phyloP scores from a whole-genome alignment of 768 basidiomycete species.

The Phallus indusiatus region DNA sequence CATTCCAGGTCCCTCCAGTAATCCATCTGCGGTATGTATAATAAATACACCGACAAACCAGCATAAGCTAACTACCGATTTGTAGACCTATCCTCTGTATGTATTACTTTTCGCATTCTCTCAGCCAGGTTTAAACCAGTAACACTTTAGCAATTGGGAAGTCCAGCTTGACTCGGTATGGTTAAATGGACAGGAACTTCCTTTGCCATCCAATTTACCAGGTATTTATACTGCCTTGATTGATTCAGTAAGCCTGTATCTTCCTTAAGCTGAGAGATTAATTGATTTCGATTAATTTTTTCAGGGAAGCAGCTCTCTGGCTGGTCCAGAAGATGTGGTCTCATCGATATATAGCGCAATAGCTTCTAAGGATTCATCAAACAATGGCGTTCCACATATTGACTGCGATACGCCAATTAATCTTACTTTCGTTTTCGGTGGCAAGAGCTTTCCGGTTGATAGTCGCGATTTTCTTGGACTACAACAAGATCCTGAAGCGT shows the following conservation, averaged over 20 bases:
- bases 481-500: not conserved
- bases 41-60: not conserved
- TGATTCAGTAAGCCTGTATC: conserved; percentile 35
- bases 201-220: conserved; percentile 23
- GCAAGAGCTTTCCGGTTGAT: conserved; percentile 61
- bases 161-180: conserved; percentile 61
- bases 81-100: not conserved
- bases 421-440: conserved; percentile 58
- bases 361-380: conserved; percentile 18
- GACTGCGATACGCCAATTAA: conserved; percentile 52
- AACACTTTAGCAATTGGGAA: conserved; percentile 66
- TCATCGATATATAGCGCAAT: conserved; percentile 32
- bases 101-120: not conserved
- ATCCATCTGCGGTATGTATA: not conserved
- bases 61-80: not conserved
- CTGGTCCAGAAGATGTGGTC: conserved; percentile 57
- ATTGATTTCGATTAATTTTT: too few relatives aligned
- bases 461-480: conserved; percentile 56
- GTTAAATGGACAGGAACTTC: conserved; percentile 52
- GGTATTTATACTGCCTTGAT: conserved; percentile 56
- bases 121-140: not conserved
- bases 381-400: conserved; percentile 25
- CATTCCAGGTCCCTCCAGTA: conserved; percentile 40
- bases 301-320: conserved; percentile 64
- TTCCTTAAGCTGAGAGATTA: not conserved